phyloP scores from a whole-genome alignment of 371 early-diverging fungal genomes.

The Haplosporangium sp. region DNA sequence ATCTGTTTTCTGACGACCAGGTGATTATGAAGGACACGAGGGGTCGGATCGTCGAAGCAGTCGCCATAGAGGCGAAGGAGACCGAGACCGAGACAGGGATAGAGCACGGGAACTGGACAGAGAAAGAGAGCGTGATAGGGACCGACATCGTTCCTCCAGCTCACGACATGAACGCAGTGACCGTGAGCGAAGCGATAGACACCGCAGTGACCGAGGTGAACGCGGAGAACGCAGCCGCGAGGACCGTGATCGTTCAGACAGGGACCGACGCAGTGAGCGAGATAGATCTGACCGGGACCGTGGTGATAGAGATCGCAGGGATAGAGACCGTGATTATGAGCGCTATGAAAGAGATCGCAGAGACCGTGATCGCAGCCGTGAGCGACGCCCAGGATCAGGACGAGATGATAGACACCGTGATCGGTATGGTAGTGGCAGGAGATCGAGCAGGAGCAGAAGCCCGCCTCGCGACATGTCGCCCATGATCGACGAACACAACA shows the following conservation, averaged over 20 bases:
- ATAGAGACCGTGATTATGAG: slow-evolving; percentile 54
- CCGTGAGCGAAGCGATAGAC: slow-evolving; percentile 54
- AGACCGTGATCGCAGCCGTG: slow-evolving; percentile 48
- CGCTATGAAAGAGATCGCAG: slow-evolving; percentile 45
- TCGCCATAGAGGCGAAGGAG: slow-evolving; percentile 54
- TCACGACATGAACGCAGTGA: slow-evolving; percentile 54
- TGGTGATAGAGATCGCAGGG: slow-evolving; percentile 48
- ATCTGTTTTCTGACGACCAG: slow-evolving; percentile 11
- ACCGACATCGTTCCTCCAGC: slow-evolving; percentile 48
- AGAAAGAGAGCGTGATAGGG: slow-evolving; percentile 19
- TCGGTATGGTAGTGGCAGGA: slow-evolving; percentile 54
- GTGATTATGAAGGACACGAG: slow-evolving; percentile 52
- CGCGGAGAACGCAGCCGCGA: slow-evolving; percentile 41
- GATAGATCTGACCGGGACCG: slow-evolving; percentile 27
- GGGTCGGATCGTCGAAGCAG: slow-evolving; percentile 52
- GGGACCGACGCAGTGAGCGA: slow-evolving; percentile 57
- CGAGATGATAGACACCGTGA: slow-evolving; percentile 56
- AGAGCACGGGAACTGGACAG: slow-evolving; percentile 40
- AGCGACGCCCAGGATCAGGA: slow-evolving; percentile 49
- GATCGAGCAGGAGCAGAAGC: slow-evolving; percentile 60
- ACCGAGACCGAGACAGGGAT: slow-evolving; percentile 50
- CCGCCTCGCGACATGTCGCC: slow-evolving; percentile 65
- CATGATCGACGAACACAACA: slow-evolving; percentile 43
- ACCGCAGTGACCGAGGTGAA: slow-evolving; percentile 61
- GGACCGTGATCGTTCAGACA: slow-evolving; percentile 54